Base-by-base conservation (phyloP, 1,139 yeast genomes). In the Blastobotrys capitulatus region DNA sequence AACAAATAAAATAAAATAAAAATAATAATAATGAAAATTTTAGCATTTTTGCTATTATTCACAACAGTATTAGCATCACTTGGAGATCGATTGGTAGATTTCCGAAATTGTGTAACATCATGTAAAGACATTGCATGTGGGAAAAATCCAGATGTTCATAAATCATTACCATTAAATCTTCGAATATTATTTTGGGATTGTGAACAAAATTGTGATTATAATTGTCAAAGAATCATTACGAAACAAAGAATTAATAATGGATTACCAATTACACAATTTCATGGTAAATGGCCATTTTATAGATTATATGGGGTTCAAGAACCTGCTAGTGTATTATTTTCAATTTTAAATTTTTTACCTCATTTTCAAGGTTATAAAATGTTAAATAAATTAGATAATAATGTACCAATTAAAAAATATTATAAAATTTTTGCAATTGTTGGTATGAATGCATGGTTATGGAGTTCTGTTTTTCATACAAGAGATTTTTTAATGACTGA, bases 251-350 rank as follows among this genome's bases (percentile, higher is more conserved):
- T 72, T 18, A 57, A 54, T 0, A 58, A 68, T 2, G 72, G 73
- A 8, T 75, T 77, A 48, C 81, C 79, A 49, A 70, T 87, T 1
- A 76, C 76, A 44, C 98, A 92, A 63, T 92, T 88, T 68, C 97
- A 92, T 65, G 98, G 98, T 0, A 92, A 92, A 68, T 92, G 98
- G 98, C 97, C 97, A 1, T 92, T 92, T 61, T 57, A 72, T 39
- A 74, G 98, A 49, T 62, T 85, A 1, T 68, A 74, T 18, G 95
- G 95, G 0, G 72, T 86, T 29, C 98, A 92, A 64, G 98, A 92
- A 63, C 70, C 89, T 0, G 84, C 83, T 15, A 83, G 95, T n/a
- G 80, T 85, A 1, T 29, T 88, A 1, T 92, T 92, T 66, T 86
- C 96, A 12, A 56, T 90, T 9, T 82, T 87, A 8, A 92, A 92